phyloP scores from a whole-genome alignment of 2,329 filamentous ascomycete species.

The Stemphylium vesicarium region DNA sequence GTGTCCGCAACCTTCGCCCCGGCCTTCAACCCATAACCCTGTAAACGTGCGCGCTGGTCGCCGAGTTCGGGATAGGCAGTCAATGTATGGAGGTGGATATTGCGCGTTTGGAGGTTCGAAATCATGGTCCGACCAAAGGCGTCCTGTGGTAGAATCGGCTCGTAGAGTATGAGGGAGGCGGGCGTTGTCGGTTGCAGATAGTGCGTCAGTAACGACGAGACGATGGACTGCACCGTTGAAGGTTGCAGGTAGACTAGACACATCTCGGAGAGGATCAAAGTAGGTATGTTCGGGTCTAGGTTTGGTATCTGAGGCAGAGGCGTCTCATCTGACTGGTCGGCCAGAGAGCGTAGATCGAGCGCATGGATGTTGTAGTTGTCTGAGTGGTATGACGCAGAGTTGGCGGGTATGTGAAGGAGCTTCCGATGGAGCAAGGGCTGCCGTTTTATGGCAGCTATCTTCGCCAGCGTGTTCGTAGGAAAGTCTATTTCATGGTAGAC shows the following conservation, averaged over 20 bases:
- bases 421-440: constrained; percentile 39
- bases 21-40: constrained; percentile 67
- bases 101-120: constrained; percentile 80
- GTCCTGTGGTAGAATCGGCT: constrained; percentile 83
- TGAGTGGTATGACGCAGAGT: constrained; percentile 54
- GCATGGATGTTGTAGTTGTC: constrained; percentile 61
- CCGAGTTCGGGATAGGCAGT: constrained; percentile 70
- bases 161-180: constrained; percentile 77
- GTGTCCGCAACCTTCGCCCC: constrained; percentile 66
- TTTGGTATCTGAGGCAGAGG: constrained; percentile 44
- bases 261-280: constrained; percentile 90
- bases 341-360: constrained; percentile 72
- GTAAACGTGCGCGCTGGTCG: constrained; percentile 73
- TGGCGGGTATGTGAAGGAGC: constrained; percentile 25
- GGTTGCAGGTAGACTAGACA: constrained; percentile 88
- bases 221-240: constrained; percentile 66
- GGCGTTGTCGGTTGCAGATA: constrained; percentile 54
- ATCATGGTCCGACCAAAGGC: constrained; percentile 93
- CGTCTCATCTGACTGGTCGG: constrained; percentile 26
- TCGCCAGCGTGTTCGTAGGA: constrained; percentile 71
- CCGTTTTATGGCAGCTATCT: constrained; percentile 57
- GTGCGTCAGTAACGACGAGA: constrained; percentile 53
- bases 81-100: constrained; percentile 84
- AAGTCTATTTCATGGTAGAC: constrained; percentile 96
- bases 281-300: constrained; percentile 69